Conservation (phyloP, 2,329 filamentous ascomycete genomes). For the Moelleriella libera region DNA sequence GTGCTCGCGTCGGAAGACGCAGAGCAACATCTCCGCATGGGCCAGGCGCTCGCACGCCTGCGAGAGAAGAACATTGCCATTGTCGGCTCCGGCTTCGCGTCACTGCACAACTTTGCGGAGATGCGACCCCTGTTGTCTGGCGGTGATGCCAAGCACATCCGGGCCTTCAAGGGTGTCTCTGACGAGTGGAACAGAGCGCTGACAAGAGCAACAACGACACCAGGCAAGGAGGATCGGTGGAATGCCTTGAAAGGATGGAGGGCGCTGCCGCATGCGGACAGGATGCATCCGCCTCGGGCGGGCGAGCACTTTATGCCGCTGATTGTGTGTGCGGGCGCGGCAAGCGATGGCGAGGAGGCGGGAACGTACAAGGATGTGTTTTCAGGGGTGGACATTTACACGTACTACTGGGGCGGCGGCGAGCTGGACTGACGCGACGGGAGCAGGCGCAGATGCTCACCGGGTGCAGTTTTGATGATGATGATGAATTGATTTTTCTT, state of each 20-base stretch:
- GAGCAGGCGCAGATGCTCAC: too few species aligned
- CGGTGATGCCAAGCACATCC: slow-evolving; percentile 8
- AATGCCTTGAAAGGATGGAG: slow-evolving; percentile 31
- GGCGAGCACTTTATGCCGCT: slow-evolving; percentile 47
- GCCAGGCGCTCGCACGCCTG: slow-evolving; percentile 33
- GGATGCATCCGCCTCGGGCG: slow-evolving; percentile 37
- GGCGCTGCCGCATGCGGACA: slow-evolving; percentile 28
- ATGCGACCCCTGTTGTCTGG: slow-evolving; percentile 23
- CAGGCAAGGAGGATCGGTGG: slow-evolving; percentile 19
- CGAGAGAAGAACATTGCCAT: slow-evolving; percentile 41
- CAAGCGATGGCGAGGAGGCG: slow-evolving; percentile 25
- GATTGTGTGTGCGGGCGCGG: slow-evolving; percentile 39
- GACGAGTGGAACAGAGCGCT: slow-evolving; percentile 32
- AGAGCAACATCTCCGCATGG: slow-evolving; percentile 33
- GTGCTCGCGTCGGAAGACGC: slow-evolving; percentile 38
- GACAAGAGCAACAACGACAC: slow-evolving; percentile 21
- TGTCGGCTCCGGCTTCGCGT: slow-evolving; percentile 45
- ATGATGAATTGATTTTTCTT: too few species aligned
- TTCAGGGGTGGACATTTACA: slow-evolving; percentile 33
- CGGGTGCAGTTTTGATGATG: too few species aligned
- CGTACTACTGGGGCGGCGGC: slow-evolving; percentile 37
- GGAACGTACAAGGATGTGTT: slow-evolving; percentile 34
- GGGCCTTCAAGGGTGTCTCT: slow-evolving; percentile 13
- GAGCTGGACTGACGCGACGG: slow-evolving; percentile 5
- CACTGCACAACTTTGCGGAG: slow-evolving; percentile 37